Evolutionary conservation across 2,329 filamentous ascomycete genomes (phyloP), one percentile per base, ranked within the genome.

Genomic region (Sporothrix variecibatus): DNA sequence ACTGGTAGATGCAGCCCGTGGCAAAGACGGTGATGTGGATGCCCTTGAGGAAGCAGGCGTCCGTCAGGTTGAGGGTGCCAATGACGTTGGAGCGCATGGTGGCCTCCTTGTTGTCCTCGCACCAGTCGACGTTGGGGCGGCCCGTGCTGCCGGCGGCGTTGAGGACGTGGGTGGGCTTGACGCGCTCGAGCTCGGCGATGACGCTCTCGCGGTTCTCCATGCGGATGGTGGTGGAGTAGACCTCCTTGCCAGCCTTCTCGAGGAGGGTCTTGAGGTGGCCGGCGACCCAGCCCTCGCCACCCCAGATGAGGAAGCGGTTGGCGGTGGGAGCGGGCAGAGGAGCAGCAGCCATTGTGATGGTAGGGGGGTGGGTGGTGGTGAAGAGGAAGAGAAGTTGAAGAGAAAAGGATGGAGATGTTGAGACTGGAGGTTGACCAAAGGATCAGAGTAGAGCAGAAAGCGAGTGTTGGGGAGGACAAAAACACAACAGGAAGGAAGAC

Each of bases 91-190:
- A 91, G 75, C 90, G 86, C 79, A 92, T 87, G 7, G 90, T 92
- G 73, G 88, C 87, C 81, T 90, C 87, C 82, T 88, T 91, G 84
- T 92, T 87, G 79, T 91, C 88, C 82, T 93, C 91, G 78, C 90
- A 92, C 90, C 90, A 92, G 82, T 92, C 90, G 80, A 92, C 89
- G 77, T 92, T 92, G 76, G 90, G 90, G 31, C 89, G 85, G 69
- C 91, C 90, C 2, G 90, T 92, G 79, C 87, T 89, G 75, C 90
- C 90, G 67, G 90, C 90, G 75, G 87, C 88, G 81, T 92, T 92
- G 70, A 92, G 82, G 73, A 92, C 89, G 79, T 92, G 89, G 3
- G 89, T 92, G 28, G 90, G 91, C 81, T 88, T 87, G 80, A 90
- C 82, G 70, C 83, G 83, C 68, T 89, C 85, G 34, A 92, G 84